Percentiles rank a stretch among this genome's conserved stretches.
Evolutionary conservation across 352 stramenopile species (phyloP).

Genomic region (Hyaloperonospora brassicae): DNA sequence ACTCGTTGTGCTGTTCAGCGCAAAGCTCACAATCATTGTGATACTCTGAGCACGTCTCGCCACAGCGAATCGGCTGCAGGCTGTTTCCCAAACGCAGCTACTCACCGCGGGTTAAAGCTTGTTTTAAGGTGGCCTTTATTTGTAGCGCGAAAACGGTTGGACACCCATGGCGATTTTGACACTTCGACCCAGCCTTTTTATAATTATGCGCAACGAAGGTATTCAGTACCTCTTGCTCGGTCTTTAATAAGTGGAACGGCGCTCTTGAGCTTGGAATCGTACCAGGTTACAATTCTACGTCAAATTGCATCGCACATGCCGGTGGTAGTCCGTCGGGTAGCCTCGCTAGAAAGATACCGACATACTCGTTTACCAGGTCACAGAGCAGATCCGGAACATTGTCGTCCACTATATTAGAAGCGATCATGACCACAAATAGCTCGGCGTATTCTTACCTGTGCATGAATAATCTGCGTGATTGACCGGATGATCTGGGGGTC

Average conservation of each 20-base stretch:
- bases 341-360: neutral
- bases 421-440: neutral
- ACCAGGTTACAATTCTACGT: neutral
- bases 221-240: conserved; percentile 5
- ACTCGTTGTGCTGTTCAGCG: too few relatives aligned
- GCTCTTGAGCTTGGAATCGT: neutral
- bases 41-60: neutral
- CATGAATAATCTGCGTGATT: too few relatives aligned
- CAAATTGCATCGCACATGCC: neutral
- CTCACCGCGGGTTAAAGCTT: neutral
- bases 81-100: neutral
- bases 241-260: neutral
- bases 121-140: neutral
- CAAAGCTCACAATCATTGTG: too few relatives aligned
- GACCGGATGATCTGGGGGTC: too few relatives aligned
- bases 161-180: conserved; percentile 10
- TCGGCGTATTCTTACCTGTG: neutral
- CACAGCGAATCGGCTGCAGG: conserved; percentile 7
- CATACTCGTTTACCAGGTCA: neutral
- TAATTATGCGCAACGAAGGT: conserved; percentile 11
- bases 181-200: conserved; percentile 11
- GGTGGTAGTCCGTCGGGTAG: neutral
- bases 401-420: neutral
- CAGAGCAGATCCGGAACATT: neutral
- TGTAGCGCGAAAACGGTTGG: conserved; percentile 15